Evolutionary conservation across 352 stramenopile genomes (phyloP), one percentile per base, ranked within the genome.

Genomic region (Aphanomyces cochlioides): DNA sequence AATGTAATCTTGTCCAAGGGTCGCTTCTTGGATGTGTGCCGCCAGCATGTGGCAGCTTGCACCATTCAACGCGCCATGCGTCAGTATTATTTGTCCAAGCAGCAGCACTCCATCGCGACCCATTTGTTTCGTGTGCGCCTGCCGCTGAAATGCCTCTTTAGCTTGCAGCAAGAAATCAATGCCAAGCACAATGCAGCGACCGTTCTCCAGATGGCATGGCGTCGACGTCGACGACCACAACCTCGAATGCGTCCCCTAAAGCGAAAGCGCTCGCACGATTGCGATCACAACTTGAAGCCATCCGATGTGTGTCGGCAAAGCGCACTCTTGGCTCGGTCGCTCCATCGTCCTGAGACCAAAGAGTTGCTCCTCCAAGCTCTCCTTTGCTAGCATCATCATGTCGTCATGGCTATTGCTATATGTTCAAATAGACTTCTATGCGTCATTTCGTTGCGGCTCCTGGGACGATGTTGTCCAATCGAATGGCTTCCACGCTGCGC

Each of bases 401-500:
- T 37, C 59, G 40, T 67, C 41, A 13, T 60, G 54, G 54, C 17
- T n/a, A 34, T 60, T 60, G 12, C 10, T 34, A 60, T 41, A 43
- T 60, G 37, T 60, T 10, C 17, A 28, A 60, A n/a, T 17, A 60
- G 10, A 60, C 28, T 41, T 17, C 12, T 34, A 10, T 60, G 17
- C 37, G 54, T n/a, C 54, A 60, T n/a, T 60, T 41, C 2, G 28
- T 17, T 37, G 28, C 28, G 28, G 28, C 28, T 28, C 28, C 28
- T 28, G 28, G 28, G 28, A 28, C 28, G 28, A 28, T 28, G 21
- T 48, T 36, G 86, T 92, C 86, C 84, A 92, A 68, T 92, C 84
- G 53, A 90, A 92, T 3, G 67, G 47, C 56, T 86, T 74, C 86
- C 86, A 94, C 61, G 83, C 68, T 48, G 83, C 81, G 3, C 91